Evolutionary conservation across 495 filamentous ascomycete genomes (phyloP).

Genomic region (Penicillium samsonianum): DNA sequence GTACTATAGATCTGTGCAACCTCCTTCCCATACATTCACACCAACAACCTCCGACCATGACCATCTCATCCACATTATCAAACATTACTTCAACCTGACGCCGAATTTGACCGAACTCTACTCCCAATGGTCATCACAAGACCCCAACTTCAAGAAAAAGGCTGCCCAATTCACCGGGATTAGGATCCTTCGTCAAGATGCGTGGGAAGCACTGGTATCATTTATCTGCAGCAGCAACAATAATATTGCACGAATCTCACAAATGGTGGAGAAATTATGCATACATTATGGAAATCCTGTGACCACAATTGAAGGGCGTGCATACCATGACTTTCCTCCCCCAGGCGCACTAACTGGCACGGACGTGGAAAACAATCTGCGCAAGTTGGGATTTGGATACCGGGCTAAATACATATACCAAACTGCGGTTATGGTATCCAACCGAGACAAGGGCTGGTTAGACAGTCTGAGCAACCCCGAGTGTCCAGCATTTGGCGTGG

Average conservation of each 20-base stretch:
- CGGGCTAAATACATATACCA: slow-evolving; percentile 86
- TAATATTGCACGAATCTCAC: slow-evolving; percentile 90
- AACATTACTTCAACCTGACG: slow-evolving; percentile 79
- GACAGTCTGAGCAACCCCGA: slow-evolving; percentile 74
- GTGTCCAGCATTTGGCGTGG: slow-evolving; percentile 56
- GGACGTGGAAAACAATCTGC: slow-evolving; percentile 73
- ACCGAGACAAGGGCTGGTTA: slow-evolving; percentile 72
- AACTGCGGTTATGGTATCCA: slow-evolving; percentile 74
- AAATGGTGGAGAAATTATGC: slow-evolving; percentile 96
- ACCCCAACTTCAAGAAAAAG: slow-evolving; percentile 87
- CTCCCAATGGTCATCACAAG: slow-evolving; percentile 78
- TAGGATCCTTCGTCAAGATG: slow-evolving; percentile 91
- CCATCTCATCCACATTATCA: slow-evolving; percentile 66
- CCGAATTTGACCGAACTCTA: slow-evolving; percentile 76
- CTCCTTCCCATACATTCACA: background rate
- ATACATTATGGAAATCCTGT: slow-evolving; percentile 77
- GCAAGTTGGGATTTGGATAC: slow-evolving; percentile 90
- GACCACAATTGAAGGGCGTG: slow-evolving; percentile 63
- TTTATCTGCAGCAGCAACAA: slow-evolving; percentile 99
- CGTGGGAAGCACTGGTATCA: slow-evolving; percentile 90
- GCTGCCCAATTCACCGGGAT: slow-evolving; percentile 88
- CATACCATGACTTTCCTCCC: slow-evolving; percentile 85
- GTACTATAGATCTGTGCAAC: slow-evolving; percentile 64
- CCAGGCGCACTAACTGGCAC: slow-evolving; percentile 68
- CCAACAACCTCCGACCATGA: slow-evolving; percentile 42